A percentile compares a stretch with the other conserved stretches of the same genome.
Evolutionary conservation across 257 asterid species (phyloP).

Genomic region (Solanum phureja): DNA sequence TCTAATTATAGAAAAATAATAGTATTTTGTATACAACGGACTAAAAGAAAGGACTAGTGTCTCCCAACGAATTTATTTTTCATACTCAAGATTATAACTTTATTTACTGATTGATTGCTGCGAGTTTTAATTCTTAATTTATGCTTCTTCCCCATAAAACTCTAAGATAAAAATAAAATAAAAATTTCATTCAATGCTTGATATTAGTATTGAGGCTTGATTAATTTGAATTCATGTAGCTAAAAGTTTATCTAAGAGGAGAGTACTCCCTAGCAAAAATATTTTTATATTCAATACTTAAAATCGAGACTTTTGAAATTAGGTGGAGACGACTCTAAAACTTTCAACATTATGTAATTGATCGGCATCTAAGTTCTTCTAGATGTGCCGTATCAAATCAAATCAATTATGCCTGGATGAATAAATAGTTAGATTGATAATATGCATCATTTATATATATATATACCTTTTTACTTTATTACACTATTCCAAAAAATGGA

Average conservation of each 20-base stretch:
- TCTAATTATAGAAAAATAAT: too few species aligned
- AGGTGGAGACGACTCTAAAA: background rate
- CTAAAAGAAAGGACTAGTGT: too few species aligned
- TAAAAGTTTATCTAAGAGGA: too few species aligned
- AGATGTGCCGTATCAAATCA: background rate
- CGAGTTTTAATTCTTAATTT: background rate
- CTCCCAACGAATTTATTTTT: too few species aligned
- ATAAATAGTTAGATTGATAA: background rate
- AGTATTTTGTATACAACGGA: too few species aligned
- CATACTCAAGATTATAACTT: too few species aligned
- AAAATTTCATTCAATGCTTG: background rate
- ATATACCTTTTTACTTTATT: background rate
- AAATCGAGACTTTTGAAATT: background rate
- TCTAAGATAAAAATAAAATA: background rate
- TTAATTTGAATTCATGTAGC: background rate
- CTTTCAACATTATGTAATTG: background rate
- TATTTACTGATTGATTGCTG: background rate
- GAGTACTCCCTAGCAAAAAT: fast-evolving
- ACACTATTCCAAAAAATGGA: background rate
- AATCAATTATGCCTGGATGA: background rate
- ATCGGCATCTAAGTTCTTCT: background rate
- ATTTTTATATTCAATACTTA: too few species aligned
- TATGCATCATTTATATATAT: background rate
- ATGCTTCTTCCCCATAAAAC: background rate
- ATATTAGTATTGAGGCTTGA: too few species aligned